Evolutionary conservation across 192 early-diverging fungal genomes (phyloP), one percentile per base, ranked within the genome.

Genomic region (Neocallimastix lanati): DNA sequence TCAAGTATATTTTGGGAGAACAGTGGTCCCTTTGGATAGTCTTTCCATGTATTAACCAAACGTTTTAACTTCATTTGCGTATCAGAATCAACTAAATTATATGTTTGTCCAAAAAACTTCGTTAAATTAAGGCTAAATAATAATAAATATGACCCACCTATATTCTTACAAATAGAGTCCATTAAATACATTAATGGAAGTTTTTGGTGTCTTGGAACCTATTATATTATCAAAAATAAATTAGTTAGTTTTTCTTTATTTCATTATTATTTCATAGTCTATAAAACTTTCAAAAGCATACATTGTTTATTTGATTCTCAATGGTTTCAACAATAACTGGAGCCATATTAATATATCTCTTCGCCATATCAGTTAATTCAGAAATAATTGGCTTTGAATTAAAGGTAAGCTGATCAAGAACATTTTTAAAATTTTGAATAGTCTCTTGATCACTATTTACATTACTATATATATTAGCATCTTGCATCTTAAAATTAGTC

Each of bases 131-230:
- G 84, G 33, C 88, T 84, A 86, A 98, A 94, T 28, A 92, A 83
- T 25, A 83, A 81, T 6, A 93, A 79, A 85, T 96, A 98, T 28
- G 85, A 85, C 18, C 87, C 90, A 28, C 96, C 95, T 58, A 96
- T 93, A 84, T 96, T 96, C 84, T 98, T 98, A 82, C 91, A 90
- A 28, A 98, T 98, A 25, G 97, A 98, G 86, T 98, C 97, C 30
- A 98, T 87, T 40, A 98, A 86, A 83, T 96, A 98, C 25, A 98
- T 85, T 0, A 92, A 87, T 14, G 96, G 96, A 15, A 98, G 88
- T 85, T 96, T 96, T 82, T 92, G 90, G 21, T 83, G 86, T 15
- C 92, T 87, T 13, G 87, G 86, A 28, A 88, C 91, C 94, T 96
- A 86, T 25, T 81, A 82, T 28, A 16, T 77, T 14, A 50, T 50